Base-by-base conservation (phyloP, 768 basidiomycete species). In the Leucocoprinus leucothites region DNA sequence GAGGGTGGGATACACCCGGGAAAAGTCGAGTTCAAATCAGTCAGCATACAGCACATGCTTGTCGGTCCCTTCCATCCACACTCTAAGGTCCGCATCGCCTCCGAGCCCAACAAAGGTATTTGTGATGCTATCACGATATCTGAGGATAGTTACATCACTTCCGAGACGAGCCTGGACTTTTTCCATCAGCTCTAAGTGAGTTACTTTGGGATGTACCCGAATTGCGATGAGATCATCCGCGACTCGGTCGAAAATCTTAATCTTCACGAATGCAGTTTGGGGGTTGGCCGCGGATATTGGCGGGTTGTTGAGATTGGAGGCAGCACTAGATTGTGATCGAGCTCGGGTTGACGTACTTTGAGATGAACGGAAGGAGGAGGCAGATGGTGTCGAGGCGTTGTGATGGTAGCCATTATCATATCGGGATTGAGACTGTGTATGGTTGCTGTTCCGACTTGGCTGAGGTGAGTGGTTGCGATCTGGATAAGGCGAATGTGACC, bases 201-300 rank as follows among this genome's bases (percentile, higher is more conserved):
- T 85, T 38, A 98, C 94, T 49, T 81, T 83, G 21, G 97, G 97
- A 66, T 96, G 94, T 25, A 98, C 96, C 13, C 97, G 86, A 53
- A 98, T 97, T 3, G 97, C 97, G 59, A 98, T 94, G 52, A 98
- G 75, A 69, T 99, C 97, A 66, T 98, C 95, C 22, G 93, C 87
- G 53, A 87, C 79, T 36, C 91, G 84, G 72, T 97, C 91, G 68
- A 97, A 97, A 43, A 99, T 93, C 74, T 99, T 99, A 74, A 99
- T 97, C 74, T 98, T 99, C 61, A 98, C 81, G 71, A 94, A 98
- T 21, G 95, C 90, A 13, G 86, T 84, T 64, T 91, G 87, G 4
- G 86, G 84, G 59, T 89, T 90, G 43, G 80, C 81, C 16, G 86
- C 82, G 48, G 90, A 92, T 62, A 92, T 88, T 19, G 85, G 77